Percentiles rank a stretch among this genome's conserved stretches.
These are phyloP conservation scores for Amauroascus verrucosus DNA, from an alignment of 2,329 filamentous ascomycete species.

Conservation along the genomic window DNA sequence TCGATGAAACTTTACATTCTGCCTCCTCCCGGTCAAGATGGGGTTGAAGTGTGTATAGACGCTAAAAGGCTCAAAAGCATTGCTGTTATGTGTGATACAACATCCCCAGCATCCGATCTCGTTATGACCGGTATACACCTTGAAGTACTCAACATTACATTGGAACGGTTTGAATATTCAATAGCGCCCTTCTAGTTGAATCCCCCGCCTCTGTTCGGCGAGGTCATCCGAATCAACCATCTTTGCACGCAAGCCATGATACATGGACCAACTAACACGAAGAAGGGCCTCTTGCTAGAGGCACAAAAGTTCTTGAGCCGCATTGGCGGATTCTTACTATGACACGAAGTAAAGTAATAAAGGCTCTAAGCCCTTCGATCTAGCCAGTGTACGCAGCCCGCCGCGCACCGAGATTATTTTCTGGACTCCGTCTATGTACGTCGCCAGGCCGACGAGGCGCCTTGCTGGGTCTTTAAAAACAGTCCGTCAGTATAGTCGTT, in stretches of 20 bases:
- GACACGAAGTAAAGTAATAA: constrained; percentile 22
- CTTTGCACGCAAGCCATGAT: no score
- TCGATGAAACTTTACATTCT: constrained; percentile 19
- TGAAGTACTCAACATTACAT: constrained; percentile 31
- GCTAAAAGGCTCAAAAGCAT: constrained; percentile 19
- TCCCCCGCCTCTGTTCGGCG: no score
- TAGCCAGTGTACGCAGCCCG: constrained; percentile 21
- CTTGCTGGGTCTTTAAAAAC: constrained; percentile 24
- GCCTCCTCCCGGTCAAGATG: constrained; percentile 25
- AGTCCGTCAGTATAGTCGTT: background rate
- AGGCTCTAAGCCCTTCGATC: constrained; percentile 18
- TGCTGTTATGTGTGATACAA: constrained; percentile 6
- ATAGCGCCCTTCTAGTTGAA: no score
- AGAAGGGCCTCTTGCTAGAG: no score
- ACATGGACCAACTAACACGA: no score
- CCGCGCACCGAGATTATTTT: constrained; percentile 28
- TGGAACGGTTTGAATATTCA: no score
- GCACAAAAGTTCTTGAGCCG: no score
- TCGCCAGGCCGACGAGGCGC: constrained; percentile 26
- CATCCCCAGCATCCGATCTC: no score
- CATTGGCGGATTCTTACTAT: no score
- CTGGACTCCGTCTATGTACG: constrained; percentile 27
- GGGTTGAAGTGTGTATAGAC: constrained; percentile 27
- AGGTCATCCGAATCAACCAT: no score
- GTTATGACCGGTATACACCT: no score